Base-by-base conservation (phyloP, 495 filamentous ascomycete genomes). In the Aspergillus wentii region DNA sequence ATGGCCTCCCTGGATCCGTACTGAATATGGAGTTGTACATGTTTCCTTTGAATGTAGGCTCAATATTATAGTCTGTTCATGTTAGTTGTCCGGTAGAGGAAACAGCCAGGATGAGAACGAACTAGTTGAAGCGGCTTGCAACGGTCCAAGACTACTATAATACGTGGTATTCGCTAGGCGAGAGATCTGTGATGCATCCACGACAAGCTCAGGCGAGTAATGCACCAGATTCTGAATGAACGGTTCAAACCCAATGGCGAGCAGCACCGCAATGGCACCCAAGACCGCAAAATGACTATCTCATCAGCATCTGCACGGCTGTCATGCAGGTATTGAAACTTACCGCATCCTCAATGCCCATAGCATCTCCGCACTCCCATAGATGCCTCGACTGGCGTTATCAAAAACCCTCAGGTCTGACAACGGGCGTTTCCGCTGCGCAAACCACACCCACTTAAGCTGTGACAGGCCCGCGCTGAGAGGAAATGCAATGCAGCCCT, bases 361-460 rank as follows among this genome's bases (percentile, higher is more conserved):
- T 9, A 46, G 28, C 7, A 46, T n/a, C 21, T 18, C 20, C 2
- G 28, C 2, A 17, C 35, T 28, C 3, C 43, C 43, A 34, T 16
- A 40, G n/a, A 35, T 5, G 3, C 48, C 48, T n/a, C 43, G 20
- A 17, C 43, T 51, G n/a, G 48, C 48, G 7, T 20, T 21, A 33
- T 51, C 48, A 28, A 46, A 51, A 4, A 10, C 22, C 1, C 19
- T 5, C 8, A 51, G 34, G 13, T 51, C 20, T 2, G 16, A 11
- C n/a, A 51, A 8, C 3, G 48, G 43, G n/a, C 40, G 48, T 7
- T 1, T 10, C 14, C 35, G 19, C 28, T 34, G 38, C 8, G 48
- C 14, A 28, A 51, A 46, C 48, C 48, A 51, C n/a, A 46, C 48
- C 48, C 48, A 51, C 23, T 51, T 51, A 4, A 43, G 22, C 32